Evolutionary conservation across 768 basidiomycete genomes (phyloP).

Genomic region (Strobilomyces dryophilus): DNA sequence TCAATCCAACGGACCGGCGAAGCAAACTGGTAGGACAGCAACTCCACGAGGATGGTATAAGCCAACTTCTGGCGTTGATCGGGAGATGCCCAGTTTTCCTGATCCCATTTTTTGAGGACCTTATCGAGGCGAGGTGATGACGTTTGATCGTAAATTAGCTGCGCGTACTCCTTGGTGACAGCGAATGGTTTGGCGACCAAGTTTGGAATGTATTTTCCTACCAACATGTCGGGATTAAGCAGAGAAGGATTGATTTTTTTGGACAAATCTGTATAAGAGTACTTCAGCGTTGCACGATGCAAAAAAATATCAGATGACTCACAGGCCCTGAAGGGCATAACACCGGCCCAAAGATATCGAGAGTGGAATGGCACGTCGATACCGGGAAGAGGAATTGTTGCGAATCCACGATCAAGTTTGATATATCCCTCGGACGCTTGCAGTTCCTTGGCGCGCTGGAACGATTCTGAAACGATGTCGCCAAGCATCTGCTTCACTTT

Average conservation of each 20-base stretch:
- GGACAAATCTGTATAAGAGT: conserved; percentile 63
- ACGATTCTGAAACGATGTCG: conserved; percentile 85
- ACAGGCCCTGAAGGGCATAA: conserved; percentile 97
- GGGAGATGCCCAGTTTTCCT: conserved; percentile 77
- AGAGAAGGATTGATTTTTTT: conserved; percentile 95
- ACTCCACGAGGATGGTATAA: conserved; percentile 93
- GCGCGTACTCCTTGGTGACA: conserved; percentile 81
- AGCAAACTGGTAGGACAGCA: conserved; percentile 96
- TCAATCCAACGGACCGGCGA: conserved; percentile 99
- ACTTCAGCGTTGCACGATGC: background rate
- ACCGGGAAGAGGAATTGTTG: conserved; percentile 91
- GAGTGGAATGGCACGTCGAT: conserved; percentile 99
- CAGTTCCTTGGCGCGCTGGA: conserved; percentile 69
- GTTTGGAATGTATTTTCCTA: conserved; percentile 97
- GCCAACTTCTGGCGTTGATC: conserved; percentile 91
- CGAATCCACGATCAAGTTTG: conserved; percentile 94
- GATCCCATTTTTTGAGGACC: conserved; percentile 91
- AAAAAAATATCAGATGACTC: conserved; percentile 31
- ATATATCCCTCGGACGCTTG: conserved; percentile 84
- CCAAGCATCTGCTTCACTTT: conserved; percentile 95
- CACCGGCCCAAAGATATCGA: conserved; percentile 97
- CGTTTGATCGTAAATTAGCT: conserved; percentile 95
- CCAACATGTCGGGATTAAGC: conserved; percentile 90
- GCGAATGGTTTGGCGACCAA: conserved; percentile 87
- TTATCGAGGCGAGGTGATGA: conserved; percentile 93